These are phyloP conservation scores for Chrysophaeum taylorii DNA, from an alignment of 352 stramenopile genomes.

Conservation along the genomic window DNA sequence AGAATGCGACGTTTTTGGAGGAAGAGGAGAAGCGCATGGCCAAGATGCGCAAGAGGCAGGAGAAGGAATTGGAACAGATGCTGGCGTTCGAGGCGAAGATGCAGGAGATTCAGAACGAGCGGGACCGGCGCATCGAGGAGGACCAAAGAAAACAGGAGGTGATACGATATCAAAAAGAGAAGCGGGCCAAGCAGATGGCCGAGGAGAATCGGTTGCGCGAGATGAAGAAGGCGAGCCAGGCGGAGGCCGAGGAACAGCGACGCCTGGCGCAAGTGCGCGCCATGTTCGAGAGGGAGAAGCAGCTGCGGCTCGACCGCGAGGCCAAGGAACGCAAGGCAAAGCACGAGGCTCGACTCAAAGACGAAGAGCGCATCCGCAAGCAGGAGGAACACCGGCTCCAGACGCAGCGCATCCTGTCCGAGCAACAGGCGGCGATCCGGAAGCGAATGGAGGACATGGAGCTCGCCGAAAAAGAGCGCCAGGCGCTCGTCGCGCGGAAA, in stretches of 20 bases:
- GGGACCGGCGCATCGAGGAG: conserved; percentile 10
- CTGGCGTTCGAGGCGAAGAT: conserved; percentile 79
- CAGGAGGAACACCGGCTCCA: conserved; percentile 55
- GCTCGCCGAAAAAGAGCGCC: neutral
- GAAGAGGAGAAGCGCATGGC: conserved; percentile 33
- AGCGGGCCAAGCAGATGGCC: conserved; percentile 52
- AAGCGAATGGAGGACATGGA: conserved; percentile 52
- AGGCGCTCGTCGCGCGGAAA: conserved; percentile 16
- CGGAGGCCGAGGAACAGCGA: conserved; percentile 65
- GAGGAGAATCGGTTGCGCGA: conserved; percentile 45
- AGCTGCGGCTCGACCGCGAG: conserved; percentile 60
- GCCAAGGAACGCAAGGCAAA: conserved; percentile 52
- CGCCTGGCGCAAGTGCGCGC: conserved; percentile 50
- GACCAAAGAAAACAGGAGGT: conserved; percentile 14
- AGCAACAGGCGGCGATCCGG: conserved; percentile 64
- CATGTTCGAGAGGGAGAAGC: conserved; percentile 55
- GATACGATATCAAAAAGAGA: conserved; percentile 49
- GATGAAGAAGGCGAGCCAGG: conserved; percentile 62
- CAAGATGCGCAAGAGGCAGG: conserved; percentile 36
- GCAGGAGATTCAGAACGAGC: conserved; percentile 61
- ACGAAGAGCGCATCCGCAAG: conserved; percentile 61
- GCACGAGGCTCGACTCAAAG: conserved; percentile 49
- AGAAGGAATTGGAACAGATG: conserved; percentile 66
- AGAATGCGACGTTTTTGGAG: conserved; percentile 33
- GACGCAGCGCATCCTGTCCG: conserved; percentile 51